Base-by-base conservation (phyloP, 768 basidiomycete species). In the Tulasnella sp. region DNA sequence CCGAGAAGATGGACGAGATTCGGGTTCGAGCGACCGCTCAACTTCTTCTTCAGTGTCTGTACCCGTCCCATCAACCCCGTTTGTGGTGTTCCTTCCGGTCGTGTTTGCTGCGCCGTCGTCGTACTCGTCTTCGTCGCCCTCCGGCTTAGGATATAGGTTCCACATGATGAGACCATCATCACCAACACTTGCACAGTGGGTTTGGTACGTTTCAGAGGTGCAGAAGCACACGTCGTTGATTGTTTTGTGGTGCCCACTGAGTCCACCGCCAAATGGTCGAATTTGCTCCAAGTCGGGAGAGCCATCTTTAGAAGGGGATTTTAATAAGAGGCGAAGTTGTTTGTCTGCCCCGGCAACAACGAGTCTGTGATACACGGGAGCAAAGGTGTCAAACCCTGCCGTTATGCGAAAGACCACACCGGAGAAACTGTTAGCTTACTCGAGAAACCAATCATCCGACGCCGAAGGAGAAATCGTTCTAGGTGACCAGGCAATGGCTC, bases 141-240 rank as follows among this genome's bases (percentile, higher is more conserved):
- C 45, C 6, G 54, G 19, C 15, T 38, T 37, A 0, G 93, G 92
- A 79, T 87, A 84, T n/a, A 94, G 86, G 82, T 94, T 92, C 93
- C 93, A 94, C 8, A 94, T 89, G 89, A 93, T 91, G 49, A 72
- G 34, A 1, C 69, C 52, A 12, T 71, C 77, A 64, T 75, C 77
- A 31, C 78, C 78, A 14, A 77, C 71, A 89, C 93, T 92, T 75
- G 93, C 92, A 37, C 93, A 91, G 12, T 92, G 92, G 9, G 91
- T 93, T 77, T 76, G 67, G 67, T 78, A 94, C 87, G 82, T 93
- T 93, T 78, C 91, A 87, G 64, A 86, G 84, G 79, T 92, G 81
- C 91, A 93, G 79, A 93, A 94, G 31, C 88, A 85, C 85, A 94
- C 90, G 78, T 90, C 92, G 79, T 90, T 93, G 19, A 94, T 85